Conservation (phyloP, 495 filamentous ascomycete genomes). For the Tuber indicum region DNA sequence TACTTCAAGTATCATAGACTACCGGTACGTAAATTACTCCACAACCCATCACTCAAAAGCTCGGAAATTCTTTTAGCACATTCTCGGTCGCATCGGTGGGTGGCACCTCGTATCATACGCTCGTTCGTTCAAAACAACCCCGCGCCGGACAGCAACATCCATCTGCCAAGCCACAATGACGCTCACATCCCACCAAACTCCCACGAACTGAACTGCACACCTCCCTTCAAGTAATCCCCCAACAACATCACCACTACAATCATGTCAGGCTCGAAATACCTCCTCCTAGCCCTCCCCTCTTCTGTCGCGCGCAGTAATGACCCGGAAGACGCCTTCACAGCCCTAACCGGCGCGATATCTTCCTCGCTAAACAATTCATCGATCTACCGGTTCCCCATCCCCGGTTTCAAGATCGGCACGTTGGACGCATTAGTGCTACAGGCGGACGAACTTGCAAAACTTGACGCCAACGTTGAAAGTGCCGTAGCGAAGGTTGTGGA, state of each 20-base stretch:
- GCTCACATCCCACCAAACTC: not conserved
- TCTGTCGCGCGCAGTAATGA: slow-evolving; percentile 66
- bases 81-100: no score
- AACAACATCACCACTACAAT: not conserved
- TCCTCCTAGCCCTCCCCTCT: slow-evolving; percentile 67
- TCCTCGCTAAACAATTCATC: slow-evolving; percentile 66
- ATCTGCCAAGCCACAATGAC: not conserved
- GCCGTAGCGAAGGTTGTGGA: slow-evolving; percentile 86
- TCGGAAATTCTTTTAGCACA: no score
- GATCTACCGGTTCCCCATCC: slow-evolving; percentile 71
- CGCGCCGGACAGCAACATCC: not conserved
- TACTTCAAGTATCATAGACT: no score
- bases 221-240: slow-evolving; percentile 1
- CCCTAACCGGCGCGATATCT: slow-evolving; percentile 48
- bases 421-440: slow-evolving; percentile 94
- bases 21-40: no score
- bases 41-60: no score
- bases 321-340: slow-evolving; percentile 70
- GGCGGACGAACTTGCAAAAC: slow-evolving; percentile 88
- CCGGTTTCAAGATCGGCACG: slow-evolving; percentile 94
- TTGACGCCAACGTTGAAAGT: slow-evolving; percentile 67
- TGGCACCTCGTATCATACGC: no score
- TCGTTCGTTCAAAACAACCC: not conserved
- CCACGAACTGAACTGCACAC: not conserved
- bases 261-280: slow-evolving; percentile 61